Evolutionary conservation across 768 basidiomycete species (phyloP).

Genomic region (Russula ochroleuca): DNA sequence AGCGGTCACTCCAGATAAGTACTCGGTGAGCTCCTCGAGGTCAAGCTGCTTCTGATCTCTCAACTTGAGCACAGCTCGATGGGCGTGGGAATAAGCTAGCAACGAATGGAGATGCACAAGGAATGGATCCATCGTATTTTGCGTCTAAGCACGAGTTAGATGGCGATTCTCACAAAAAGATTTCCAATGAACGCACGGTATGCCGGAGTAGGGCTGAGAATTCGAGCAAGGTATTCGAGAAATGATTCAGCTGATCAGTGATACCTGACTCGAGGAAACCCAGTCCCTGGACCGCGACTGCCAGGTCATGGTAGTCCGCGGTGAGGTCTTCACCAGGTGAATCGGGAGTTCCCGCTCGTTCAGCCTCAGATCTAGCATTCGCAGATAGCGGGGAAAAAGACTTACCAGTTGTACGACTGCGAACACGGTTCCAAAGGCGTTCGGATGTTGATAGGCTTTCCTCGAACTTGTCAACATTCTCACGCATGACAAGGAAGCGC

Average conservation of each 20-base stretch:
- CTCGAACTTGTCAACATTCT: constrained; percentile 92
- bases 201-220: constrained; percentile 89
- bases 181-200: constrained; percentile 47
- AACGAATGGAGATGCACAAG: constrained; percentile 87
- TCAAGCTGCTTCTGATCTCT: constrained; percentile 99
- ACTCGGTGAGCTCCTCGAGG: constrained; percentile 95
- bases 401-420: constrained; percentile 85
- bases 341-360: constrained; percentile 78
- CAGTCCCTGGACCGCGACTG: constrained; percentile 92
- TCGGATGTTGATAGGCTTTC: constrained; percentile 84
- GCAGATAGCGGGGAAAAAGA: constrained; percentile 32
- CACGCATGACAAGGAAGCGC: constrained; percentile 88
- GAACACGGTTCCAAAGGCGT: constrained; percentile 70
- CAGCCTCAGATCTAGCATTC: constrained; percentile 62
- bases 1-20: constrained; percentile 85
- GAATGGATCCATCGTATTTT: constrained; percentile 89
- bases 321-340: constrained; percentile 84
- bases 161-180: neutral
- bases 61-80: constrained; percentile 89
- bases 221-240: constrained; percentile 92
- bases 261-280: constrained; percentile 98
- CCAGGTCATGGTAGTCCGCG: constrained; percentile 95
- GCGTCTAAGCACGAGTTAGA: constrained; percentile 50
- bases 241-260: constrained; percentile 94
- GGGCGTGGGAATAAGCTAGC: constrained; percentile 89